Conservation (phyloP, 768 basidiomycete species). For the Termitomyces eurrhizus region DNA sequence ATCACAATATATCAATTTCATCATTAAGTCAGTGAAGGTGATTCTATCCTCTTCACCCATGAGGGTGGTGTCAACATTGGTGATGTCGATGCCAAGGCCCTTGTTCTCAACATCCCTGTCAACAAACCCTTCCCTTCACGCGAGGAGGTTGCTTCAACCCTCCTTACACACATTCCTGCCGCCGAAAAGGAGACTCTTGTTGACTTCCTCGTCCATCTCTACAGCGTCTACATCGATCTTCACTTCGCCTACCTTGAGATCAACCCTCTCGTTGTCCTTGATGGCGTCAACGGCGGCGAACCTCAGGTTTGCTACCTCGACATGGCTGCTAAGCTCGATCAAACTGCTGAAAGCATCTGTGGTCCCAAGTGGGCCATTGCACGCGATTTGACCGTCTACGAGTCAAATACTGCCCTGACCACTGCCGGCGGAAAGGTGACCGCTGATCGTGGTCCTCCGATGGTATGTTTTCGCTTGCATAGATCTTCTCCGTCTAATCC, state of each 20-base stretch:
- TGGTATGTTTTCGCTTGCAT: constrained; percentile 45
- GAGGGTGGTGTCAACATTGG: constrained; percentile 99
- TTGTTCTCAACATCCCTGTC: constrained; percentile 82
- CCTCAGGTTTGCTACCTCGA: constrained; percentile 93
- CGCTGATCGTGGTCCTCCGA: constrained; percentile 94
- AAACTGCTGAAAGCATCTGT: constrained; percentile 97
- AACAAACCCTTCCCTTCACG: constrained; percentile 76
- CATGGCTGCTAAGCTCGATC: constrained; percentile 99
- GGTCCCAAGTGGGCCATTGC: constrained; percentile 99
- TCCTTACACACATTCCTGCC: constrained; percentile 80
- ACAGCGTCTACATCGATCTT: constrained; percentile 96
- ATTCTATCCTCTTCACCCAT: constrained; percentile 97
- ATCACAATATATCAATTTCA: too few relatives aligned
- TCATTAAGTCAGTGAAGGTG: too few relatives aligned
- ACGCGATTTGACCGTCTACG: constrained; percentile 79
- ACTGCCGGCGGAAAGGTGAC: constrained; percentile 53
- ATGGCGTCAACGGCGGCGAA: constrained; percentile 61
- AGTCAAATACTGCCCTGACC: constrained; percentile 21
- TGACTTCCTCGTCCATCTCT: constrained; percentile 93
- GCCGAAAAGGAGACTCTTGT: constrained; percentile 87
- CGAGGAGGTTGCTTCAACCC: constrained; percentile 64
- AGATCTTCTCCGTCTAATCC: neutral
- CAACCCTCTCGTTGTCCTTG: constrained; percentile 95
- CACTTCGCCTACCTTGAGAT: constrained; percentile 99
- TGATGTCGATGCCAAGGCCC: constrained; percentile 96